Percentiles rank a stretch among this genome's conserved stretches.
Evolutionary conservation across 2,329 filamentous ascomycete species (phyloP).

Genomic region (Pseudomassariella vexata): DNA sequence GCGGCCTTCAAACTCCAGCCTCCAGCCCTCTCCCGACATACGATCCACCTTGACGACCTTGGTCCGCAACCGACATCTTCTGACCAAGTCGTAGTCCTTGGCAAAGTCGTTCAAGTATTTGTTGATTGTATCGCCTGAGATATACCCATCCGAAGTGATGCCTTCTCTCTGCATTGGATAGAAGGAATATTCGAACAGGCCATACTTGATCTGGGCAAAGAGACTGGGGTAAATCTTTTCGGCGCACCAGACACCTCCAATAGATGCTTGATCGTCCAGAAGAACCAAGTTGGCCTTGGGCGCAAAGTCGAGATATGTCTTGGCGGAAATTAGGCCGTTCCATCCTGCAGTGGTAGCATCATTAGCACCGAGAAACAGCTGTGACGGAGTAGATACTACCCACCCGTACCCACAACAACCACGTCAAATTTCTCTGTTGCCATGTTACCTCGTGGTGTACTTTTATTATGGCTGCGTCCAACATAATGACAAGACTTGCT

Average conservation of each 20-base stretch:
- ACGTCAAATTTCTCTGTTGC: constrained; percentile 1
- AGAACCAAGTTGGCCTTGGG: constrained; percentile 18
- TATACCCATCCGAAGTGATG: constrained; percentile 18
- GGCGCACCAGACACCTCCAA: constrained; percentile 20
- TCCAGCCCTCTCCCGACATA: constrained; percentile 13
- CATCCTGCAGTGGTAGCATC: too few species aligned
- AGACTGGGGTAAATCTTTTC: constrained; percentile 23
- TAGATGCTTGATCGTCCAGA: constrained; percentile 15
- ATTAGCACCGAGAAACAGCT: too few species aligned
- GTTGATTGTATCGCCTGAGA: constrained; percentile 24
- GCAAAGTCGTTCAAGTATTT: constrained; percentile 22
- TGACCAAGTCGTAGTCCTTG: constrained; percentile 14
- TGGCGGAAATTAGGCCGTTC: constrained; percentile 20
- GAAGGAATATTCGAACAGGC: constrained; percentile 27
- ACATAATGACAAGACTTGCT: too few species aligned
- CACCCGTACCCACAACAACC: constrained; percentile 3
- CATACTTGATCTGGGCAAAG: constrained; percentile 26
- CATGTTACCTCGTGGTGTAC: too few species aligned
- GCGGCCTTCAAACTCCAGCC: constrained; percentile 14
- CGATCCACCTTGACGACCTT: constrained; percentile 10
- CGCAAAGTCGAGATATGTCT: constrained; percentile 20
- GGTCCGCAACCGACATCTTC: constrained; percentile 13
- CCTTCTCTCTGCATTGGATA: constrained; percentile 24
- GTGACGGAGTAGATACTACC: too few species aligned
- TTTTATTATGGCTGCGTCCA: too few species aligned